Evolutionary conservation across 306 rosid species (phyloP).

Genomic region (Cicer bijugum): DNA sequence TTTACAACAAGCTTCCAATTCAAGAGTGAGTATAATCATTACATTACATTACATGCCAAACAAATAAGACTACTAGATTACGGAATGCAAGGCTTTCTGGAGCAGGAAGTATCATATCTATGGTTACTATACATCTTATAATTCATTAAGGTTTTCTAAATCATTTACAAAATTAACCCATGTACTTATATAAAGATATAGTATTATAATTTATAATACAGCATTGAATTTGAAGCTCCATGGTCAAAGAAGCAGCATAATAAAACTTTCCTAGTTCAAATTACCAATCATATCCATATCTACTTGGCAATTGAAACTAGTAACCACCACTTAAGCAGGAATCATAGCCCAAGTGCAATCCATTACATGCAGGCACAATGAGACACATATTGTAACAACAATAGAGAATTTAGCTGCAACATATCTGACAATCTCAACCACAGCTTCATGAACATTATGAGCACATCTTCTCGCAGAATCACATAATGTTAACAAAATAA

Average conservation of each 20-base stretch:
- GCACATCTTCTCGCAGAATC: slow-evolving; percentile 52
- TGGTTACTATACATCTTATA: slow-evolving; percentile 28
- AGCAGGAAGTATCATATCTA: slow-evolving; percentile 10
- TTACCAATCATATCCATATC: slow-evolving; percentile 5
- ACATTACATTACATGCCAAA: slow-evolving; percentile 9
- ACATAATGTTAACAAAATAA: slow-evolving; percentile 57
- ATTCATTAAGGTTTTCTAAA: slow-evolving; percentile 16
- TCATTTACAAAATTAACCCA: slow-evolving; percentile 39
- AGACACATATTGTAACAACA: slow-evolving; percentile 59
- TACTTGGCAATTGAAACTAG: slow-evolving; percentile 30
- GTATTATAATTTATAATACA: background rate
- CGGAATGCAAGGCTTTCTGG: slow-evolving; percentile 11
- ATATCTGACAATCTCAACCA: slow-evolving; percentile 65
- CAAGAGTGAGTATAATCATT: background rate
- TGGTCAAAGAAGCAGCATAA: slow-evolving; percentile 29
- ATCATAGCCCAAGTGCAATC: slow-evolving; percentile 61
- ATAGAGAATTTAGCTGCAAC: slow-evolving; percentile 61
- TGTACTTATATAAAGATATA: slow-evolving; percentile 35
- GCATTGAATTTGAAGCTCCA: background rate
- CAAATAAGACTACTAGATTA: background rate
- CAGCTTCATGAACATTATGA: slow-evolving; percentile 55
- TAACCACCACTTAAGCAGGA: slow-evolving; percentile 43
- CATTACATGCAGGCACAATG: slow-evolving; percentile 60
- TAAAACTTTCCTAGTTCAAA: slow-evolving; percentile 10
- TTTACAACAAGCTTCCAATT: slow-evolving; percentile 38